Evolutionary conservation across 2,329 filamentous ascomycete species (phyloP).

Genomic region (Colletotrichum agaves): DNA sequence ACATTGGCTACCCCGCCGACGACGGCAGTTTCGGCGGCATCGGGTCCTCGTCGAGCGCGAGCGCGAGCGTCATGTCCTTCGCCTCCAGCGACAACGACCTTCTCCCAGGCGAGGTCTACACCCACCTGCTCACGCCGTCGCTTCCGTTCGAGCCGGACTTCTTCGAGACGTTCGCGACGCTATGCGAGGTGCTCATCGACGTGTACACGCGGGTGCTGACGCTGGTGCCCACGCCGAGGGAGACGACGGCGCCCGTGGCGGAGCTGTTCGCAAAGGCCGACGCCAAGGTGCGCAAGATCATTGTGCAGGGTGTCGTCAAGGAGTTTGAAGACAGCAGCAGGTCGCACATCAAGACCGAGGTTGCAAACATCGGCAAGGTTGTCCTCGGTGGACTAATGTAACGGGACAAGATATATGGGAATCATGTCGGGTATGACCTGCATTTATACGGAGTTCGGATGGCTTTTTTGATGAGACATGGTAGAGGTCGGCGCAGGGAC

Average conservation of each 20-base stretch:
- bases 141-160: conserved; percentile 98
- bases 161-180: conserved; percentile 93
- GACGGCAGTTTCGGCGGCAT: conserved; percentile 43
- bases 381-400: conserved; percentile 87
- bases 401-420: conserved; percentile 32
- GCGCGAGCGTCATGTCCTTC: conserved; percentile 64
- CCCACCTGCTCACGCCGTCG: conserved; percentile 87
- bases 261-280: conserved; percentile 94
- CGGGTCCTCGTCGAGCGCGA: conserved; percentile 45
- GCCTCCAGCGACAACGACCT: conserved; percentile 72
- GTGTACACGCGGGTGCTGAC: conserved; percentile 83
- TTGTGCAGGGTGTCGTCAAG: conserved; percentile 85
- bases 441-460: conserved; percentile 37
- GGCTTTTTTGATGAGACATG: conserved; percentile 5
- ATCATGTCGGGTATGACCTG: conserved; percentile 25
- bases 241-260: conserved; percentile 76
- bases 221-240: conserved; percentile 78
- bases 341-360: conserved; percentile 79
- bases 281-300: conserved; percentile 84
- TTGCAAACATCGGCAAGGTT: conserved; percentile 87
- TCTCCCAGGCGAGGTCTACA: conserved; percentile 86
- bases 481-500: conserved; percentile 17
- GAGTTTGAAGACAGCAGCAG: conserved; percentile 94
- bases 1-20: conserved; percentile 45
- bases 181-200: conserved; percentile 96